Conservation (phyloP, 495 filamentous ascomycete species). For the Polyplosphaeria fusca region DNA sequence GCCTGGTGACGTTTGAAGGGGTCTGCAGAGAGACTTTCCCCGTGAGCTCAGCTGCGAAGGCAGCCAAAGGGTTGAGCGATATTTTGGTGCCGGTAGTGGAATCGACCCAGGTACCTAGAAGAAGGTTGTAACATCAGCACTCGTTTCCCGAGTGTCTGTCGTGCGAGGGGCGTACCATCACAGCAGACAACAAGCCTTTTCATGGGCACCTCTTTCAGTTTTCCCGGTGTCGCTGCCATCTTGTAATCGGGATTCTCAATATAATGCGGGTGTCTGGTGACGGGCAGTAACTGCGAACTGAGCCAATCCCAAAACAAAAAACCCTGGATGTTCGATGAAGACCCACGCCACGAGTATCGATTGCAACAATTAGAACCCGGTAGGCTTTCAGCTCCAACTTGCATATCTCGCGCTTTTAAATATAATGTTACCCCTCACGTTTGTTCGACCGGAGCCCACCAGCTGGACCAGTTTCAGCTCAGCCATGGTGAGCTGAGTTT, state of each 20-base stretch:
- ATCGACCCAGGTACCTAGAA: slow-evolving; percentile 29
- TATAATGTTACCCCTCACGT: background rate
- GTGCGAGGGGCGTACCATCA: slow-evolving; percentile 32
- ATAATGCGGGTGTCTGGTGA: too few relatives aligned
- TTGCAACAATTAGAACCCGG: background rate
- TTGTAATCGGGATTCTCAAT: background rate
- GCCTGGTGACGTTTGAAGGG: slow-evolving; percentile 31
- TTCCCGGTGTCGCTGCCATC: background rate
- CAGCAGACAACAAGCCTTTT: slow-evolving; percentile 42
- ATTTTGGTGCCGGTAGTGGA: slow-evolving; percentile 14
- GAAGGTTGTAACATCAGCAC: background rate
- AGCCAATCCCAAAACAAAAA: background rate
- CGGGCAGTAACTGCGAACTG: too few relatives aligned
- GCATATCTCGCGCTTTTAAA: too few relatives aligned
- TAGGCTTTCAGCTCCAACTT: background rate
- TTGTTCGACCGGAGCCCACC: background rate
- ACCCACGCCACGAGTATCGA: background rate
- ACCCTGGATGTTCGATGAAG: background rate
- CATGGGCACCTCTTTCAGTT: slow-evolving; percentile 17
- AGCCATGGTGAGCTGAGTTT: background rate
- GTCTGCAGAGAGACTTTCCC: slow-evolving; percentile 30
- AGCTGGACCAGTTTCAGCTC: background rate
- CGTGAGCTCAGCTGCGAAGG: slow-evolving; percentile 23
- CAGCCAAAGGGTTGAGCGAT: background rate
- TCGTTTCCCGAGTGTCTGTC: background rate